Evolutionary conservation across 768 basidiomycete species (phyloP).

Genomic region (Boletus sp.): DNA sequence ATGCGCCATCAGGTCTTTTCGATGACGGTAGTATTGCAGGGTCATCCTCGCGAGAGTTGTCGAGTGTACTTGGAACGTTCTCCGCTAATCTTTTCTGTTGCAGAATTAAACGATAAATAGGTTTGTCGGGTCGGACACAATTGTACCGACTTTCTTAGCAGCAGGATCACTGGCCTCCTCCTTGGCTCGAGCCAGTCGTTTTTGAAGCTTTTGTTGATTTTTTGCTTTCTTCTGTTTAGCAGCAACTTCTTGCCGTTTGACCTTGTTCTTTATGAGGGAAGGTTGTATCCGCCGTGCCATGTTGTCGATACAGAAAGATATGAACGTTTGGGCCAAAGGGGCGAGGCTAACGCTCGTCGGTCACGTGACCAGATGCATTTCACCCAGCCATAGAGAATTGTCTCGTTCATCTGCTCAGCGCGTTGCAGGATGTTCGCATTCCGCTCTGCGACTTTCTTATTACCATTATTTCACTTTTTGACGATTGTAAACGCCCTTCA

Average conservation of each 20-base stretch:
- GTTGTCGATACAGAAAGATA: background rate
- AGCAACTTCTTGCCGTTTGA: conserved; percentile 77
- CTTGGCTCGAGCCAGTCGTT: conserved; percentile 74
- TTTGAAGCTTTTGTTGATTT: conserved; percentile 75
- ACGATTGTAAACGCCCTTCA: conserved; percentile 73
- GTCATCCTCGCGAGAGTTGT: conserved; percentile 88
- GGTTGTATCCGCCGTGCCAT: conserved; percentile 65
- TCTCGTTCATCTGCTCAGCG: background rate
- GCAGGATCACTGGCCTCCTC: conserved; percentile 72
- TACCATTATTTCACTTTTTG: conserved; percentile 40
- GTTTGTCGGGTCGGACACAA: background rate
- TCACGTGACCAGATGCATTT: conserved; percentile 19
- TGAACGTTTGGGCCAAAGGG: too few species aligned
- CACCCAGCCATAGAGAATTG: background rate
- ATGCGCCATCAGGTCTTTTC: conserved; percentile 25
- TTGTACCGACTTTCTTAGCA: conserved; percentile 62
- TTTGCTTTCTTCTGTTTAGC: conserved; percentile 75
- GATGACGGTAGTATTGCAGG: conserved; percentile 40
- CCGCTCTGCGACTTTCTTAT: conserved; percentile 25
- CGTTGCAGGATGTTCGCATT: conserved; percentile 24
- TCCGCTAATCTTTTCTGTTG: conserved; percentile 77
- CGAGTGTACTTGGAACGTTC: conserved; percentile 88
- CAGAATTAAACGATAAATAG: background rate
- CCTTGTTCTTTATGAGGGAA: conserved; percentile 79
- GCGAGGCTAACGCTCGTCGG: too few species aligned